Conservation (phyloP, 495 filamentous ascomycete genomes). For the Cladorrhinum samala region DNA sequence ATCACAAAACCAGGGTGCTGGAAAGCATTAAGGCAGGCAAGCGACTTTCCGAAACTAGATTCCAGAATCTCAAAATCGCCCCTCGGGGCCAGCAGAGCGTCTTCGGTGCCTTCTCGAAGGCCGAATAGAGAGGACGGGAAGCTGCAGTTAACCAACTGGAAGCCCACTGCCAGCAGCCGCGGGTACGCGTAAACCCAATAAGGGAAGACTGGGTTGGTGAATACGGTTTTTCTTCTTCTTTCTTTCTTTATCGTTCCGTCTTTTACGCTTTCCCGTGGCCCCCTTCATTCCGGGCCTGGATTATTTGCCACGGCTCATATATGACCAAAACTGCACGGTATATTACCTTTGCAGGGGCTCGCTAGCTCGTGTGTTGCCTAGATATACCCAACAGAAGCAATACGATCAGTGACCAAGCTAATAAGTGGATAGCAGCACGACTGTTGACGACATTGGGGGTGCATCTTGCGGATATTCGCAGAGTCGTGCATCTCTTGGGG, state of each 20-base stretch:
- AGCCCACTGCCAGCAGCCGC: background rate
- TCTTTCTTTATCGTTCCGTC: background rate
- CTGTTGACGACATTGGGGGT: too few species aligned
- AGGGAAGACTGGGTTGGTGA: background rate
- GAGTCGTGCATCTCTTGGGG: too few species aligned
- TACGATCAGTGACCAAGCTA: too few species aligned
- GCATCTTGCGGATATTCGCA: too few species aligned
- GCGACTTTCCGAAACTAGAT: slow-evolving; percentile 67
- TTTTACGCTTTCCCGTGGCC: background rate
- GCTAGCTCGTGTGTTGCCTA: too few species aligned
- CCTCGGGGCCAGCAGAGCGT: slow-evolving; percentile 58
- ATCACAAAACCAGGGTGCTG: slow-evolving; percentile 48
- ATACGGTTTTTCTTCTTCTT: background rate
- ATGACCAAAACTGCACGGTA: background rate
- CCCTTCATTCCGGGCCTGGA: background rate
- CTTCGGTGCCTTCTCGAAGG: slow-evolving; percentile 25
- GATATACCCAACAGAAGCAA: too few species aligned
- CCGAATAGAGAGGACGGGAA: background rate
- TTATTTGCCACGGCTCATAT: background rate
- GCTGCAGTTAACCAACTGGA: background rate
- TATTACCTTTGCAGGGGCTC: background rate
- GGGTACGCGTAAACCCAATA: background rate
- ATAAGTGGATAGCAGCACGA: too few species aligned
- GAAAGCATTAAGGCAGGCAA: slow-evolving; percentile 73
- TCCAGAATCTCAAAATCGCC: slow-evolving; percentile 41